Evolutionary conservation across 2,329 filamentous ascomycete species (phyloP).

Genomic region (Talaromyces verruculosus): DNA sequence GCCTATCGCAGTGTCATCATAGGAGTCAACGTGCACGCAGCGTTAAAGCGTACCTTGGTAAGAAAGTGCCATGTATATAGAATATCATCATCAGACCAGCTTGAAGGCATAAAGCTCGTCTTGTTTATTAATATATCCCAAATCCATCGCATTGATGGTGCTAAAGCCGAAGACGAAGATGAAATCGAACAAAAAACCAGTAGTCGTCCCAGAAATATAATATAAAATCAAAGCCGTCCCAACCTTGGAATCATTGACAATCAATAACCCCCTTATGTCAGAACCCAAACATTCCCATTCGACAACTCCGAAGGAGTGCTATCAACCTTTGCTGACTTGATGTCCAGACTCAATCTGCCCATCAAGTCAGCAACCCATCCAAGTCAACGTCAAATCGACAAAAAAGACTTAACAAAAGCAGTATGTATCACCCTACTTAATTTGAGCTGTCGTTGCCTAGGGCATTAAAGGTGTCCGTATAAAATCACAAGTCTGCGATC

Average conservation of each 20-base stretch:
- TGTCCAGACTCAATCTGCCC: constrained; percentile 64
- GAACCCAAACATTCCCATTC: constrained; percentile 87
- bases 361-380: constrained; percentile 20
- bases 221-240: too few species aligned
- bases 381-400: neutral
- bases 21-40: neutral
- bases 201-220: too few species aligned
- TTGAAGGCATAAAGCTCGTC: too few species aligned
- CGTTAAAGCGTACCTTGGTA: neutral
- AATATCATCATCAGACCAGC: constrained; percentile 28
- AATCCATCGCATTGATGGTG: too few species aligned
- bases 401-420: constrained; percentile 57
- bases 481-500: too few species aligned
- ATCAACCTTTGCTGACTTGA: constrained; percentile 64
- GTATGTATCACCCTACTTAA: constrained; percentile 58
- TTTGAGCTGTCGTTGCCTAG: constrained; percentile 48
- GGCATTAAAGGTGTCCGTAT: too few species aligned
- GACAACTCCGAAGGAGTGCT: constrained; percentile 69
- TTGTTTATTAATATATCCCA: too few species aligned
- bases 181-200: too few species aligned
- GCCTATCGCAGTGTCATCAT: neutral
- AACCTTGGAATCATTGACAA: too few species aligned
- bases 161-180: too few species aligned
- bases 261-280: too few species aligned
- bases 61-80: too few species aligned